These are phyloP conservation scores for Astragalus glycyphyllos DNA, from an alignment of 306 rosid species.

Conservation along the genomic window DNA sequence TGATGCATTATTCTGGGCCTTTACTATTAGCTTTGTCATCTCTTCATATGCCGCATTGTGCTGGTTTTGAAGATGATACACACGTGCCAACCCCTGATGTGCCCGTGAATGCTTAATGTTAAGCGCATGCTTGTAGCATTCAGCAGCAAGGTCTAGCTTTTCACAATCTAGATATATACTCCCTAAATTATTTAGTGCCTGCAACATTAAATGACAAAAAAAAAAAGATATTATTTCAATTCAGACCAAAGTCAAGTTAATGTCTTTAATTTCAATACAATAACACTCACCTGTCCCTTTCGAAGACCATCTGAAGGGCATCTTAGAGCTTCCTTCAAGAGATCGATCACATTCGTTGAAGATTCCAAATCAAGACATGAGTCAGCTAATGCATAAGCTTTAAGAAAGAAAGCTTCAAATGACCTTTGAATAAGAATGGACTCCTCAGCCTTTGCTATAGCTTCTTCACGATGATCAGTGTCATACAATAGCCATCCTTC, in stretches of 20 bases:
- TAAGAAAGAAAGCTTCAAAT: conserved; percentile 92
- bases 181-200: conserved; percentile 92
- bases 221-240: conserved; percentile 33
- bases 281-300: conserved; percentile 79
- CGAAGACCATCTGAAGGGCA: conserved; percentile 97
- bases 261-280: conserved; percentile 7
- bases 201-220: conserved; percentile 41
- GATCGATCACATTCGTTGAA: conserved; percentile 66
- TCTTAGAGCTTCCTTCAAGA: conserved; percentile 84
- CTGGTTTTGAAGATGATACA: conserved; percentile 73
- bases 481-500: conserved; percentile 97
- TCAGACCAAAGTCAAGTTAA: conserved; percentile 36
- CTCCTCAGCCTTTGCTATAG: conserved; percentile 83
- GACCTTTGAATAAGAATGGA: conserved; percentile 87
- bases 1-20: conserved; percentile 83
- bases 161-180: conserved; percentile 86
- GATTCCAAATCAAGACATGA: conserved; percentile 74
- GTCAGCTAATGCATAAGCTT: conserved; percentile 89
- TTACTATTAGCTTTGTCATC: conserved; percentile 91
- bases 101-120: conserved; percentile 95
- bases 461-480: conserved; percentile 91
- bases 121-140: conserved; percentile 87
- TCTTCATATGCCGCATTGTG: conserved; percentile 91
- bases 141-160: conserved; percentile 87
- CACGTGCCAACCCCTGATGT: conserved; percentile 96